A percentile compares a stretch with the other conserved stretches of the same genome.
Conservation (phyloP, 495 filamentous ascomycete genomes). For the Lasiosphaeria hispida region DNA sequence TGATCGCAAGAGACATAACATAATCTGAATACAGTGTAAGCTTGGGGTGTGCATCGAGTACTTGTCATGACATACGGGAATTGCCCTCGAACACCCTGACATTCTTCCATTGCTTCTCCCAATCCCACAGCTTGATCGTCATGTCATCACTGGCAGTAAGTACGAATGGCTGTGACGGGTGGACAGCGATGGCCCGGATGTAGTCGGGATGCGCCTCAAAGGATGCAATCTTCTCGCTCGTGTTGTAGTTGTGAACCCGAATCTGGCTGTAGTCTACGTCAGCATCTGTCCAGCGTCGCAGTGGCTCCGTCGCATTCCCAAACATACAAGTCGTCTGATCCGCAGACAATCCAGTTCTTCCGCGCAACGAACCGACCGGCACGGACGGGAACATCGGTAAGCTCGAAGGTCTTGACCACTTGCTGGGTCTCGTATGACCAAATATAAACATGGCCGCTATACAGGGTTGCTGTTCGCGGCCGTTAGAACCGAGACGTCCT, state of each 20-base stretch:
- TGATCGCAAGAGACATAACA: conserved; percentile 99
- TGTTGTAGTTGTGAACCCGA: conserved; percentile 89
- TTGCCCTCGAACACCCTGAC: conserved; percentile 99
- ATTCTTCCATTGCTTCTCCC: conserved; percentile 98
- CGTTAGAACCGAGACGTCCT: conserved; percentile 7
- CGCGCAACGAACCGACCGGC: conserved; percentile 95
- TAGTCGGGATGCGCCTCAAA: conserved; percentile 99
- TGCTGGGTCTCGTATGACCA: conserved; percentile 98
- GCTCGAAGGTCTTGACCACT: conserved; percentile 98
- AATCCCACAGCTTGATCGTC: conserved; percentile 99
- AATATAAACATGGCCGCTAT: conserved; percentile 98
- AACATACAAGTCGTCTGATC: conserved; percentile 97
- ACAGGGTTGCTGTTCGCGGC: conserved; percentile 58
- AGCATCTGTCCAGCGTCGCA: neutral
- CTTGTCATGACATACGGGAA: conserved; percentile 47
- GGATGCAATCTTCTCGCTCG: conserved; percentile 95
- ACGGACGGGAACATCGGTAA: conserved; percentile 97
- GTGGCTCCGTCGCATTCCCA: neutral
- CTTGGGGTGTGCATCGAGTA: neutral
- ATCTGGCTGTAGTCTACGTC: conserved; percentile 27
- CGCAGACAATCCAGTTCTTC: conserved; percentile 99
- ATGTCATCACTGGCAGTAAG: conserved; percentile 98
- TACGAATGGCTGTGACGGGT: conserved; percentile 93
- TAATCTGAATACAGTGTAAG: conserved; percentile 27
- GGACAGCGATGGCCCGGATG: conserved; percentile 95